Conservation (phyloP, 306 rosid genomes). For the Cucumis melo region DNA sequence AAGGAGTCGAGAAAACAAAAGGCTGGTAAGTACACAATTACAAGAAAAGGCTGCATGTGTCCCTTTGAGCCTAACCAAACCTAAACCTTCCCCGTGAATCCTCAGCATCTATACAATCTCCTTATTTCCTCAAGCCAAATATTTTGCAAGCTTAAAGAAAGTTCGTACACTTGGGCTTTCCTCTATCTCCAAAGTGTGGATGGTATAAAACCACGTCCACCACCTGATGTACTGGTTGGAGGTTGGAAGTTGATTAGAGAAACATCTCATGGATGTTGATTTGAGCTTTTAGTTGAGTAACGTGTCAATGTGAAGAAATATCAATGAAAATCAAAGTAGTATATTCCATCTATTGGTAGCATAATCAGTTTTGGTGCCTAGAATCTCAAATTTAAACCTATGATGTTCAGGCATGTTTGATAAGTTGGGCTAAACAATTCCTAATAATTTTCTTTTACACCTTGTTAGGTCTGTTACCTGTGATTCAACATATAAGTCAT, state of each 20-base stretch:
- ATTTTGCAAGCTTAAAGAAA: neutral
- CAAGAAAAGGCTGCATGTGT: neutral
- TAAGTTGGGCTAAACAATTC: neutral
- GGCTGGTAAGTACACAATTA: neutral
- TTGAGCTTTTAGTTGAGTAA: neutral
- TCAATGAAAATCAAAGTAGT: neutral
- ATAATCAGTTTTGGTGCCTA: neutral
- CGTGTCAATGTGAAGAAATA: neutral
- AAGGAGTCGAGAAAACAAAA: neutral
- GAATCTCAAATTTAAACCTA: neutral
- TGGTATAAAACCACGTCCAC: neutral
- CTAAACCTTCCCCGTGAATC: neutral
- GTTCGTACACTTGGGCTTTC: neutral
- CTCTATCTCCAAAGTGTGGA: neutral
- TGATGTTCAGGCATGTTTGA: neutral
- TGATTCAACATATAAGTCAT: constrained; percentile 44
- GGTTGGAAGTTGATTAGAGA: neutral
- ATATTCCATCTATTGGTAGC: neutral
- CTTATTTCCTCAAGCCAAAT: neutral
- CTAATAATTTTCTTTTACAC: neutral
- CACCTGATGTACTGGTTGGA: neutral
- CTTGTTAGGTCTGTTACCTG: constrained; percentile 60
- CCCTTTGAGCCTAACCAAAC: neutral
- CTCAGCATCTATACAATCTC: neutral
- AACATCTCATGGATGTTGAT: neutral